Conservation (phyloP, 2,329 filamentous ascomycete species). For the Nigrograna mackinnonii region DNA sequence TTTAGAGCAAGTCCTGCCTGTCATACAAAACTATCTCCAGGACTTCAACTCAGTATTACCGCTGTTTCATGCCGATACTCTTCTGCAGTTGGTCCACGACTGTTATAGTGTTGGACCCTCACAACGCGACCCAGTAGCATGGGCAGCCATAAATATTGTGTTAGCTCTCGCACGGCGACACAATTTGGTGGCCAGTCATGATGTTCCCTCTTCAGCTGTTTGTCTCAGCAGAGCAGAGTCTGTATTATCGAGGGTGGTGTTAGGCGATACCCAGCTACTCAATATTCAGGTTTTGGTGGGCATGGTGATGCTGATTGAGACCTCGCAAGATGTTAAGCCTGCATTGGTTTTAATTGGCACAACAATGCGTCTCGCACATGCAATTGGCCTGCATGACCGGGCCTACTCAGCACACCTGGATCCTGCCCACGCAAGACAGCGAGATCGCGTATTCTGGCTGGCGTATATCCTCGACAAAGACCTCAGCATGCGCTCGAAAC, state of each 20-base stretch:
- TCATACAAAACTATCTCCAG: conserved; percentile 18
- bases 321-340: conserved; percentile 25
- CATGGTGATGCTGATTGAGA: conserved; percentile 30
- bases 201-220: conserved; percentile 10
- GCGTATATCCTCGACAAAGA: conserved; percentile 34
- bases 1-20: conserved; percentile 20
- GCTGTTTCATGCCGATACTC: conserved; percentile 22
- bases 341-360: conserved; percentile 28
- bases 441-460: conserved; percentile 32
- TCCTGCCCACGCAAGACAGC: conserved; percentile 18
- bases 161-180: conserved; percentile 26
- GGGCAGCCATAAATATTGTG: conserved; percentile 35
- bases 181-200: conserved; percentile 9
- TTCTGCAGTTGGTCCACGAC: conserved; percentile 19
- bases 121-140: conserved; percentile 24
- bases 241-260: conserved; percentile 25
- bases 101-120: conserved; percentile 14
- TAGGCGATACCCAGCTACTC: conserved; percentile 26
- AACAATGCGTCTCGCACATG: conserved; percentile 24
- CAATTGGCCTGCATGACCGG: conserved; percentile 21
- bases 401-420: conserved; percentile 16
- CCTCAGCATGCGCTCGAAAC: conserved; percentile 26
- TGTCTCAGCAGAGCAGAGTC: conserved; percentile 31
- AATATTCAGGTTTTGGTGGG: conserved; percentile 35
- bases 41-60: conserved; percentile 23